phyloP scores from a whole-genome alignment of 2,329 filamentous ascomycete genomes.

The Sporothrix euskadiensis region DNA sequence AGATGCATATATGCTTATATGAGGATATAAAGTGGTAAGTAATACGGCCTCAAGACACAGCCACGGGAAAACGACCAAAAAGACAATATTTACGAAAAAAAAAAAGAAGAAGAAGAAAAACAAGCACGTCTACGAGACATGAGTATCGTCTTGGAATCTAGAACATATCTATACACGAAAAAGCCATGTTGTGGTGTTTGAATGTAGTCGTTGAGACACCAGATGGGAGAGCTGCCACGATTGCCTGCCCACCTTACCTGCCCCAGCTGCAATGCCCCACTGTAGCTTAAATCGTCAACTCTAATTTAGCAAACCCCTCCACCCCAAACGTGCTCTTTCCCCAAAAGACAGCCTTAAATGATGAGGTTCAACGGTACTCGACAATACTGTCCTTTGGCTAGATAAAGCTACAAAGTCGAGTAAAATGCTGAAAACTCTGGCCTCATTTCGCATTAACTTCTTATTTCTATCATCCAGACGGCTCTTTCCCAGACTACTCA shows the following conservation, averaged over 20 bases:
- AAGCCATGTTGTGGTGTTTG: not conserved
- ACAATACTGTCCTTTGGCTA: not conserved
- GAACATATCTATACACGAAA: no score
- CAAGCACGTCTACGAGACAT: not conserved
- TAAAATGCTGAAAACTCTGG: not conserved
- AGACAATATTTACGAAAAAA: not conserved
- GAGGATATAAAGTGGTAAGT: not conserved
- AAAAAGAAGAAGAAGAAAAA: not conserved
- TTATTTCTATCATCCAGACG: not conserved
- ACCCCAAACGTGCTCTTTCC: slow-evolving; percentile 1
- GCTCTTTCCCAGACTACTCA: not conserved
- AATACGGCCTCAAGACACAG: not conserved
- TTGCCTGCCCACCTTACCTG: no score
- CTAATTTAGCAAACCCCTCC: slow-evolving; percentile 5
- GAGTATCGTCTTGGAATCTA: no score
- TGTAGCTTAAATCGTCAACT: slow-evolving; percentile 7
- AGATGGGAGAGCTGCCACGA: not conserved
- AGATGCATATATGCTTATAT: slow-evolving; percentile 1
- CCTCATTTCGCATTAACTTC: not conserved
- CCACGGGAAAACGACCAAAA: not conserved
- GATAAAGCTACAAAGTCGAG: not conserved
- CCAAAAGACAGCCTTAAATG: not conserved
- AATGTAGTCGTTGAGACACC: not conserved
- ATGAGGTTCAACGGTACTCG: not conserved
- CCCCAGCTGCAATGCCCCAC: slow-evolving; percentile 5